Evolutionary conservation across 208 protist genomes (phyloP).

Genomic region (Porcisia deanei): DNA sequence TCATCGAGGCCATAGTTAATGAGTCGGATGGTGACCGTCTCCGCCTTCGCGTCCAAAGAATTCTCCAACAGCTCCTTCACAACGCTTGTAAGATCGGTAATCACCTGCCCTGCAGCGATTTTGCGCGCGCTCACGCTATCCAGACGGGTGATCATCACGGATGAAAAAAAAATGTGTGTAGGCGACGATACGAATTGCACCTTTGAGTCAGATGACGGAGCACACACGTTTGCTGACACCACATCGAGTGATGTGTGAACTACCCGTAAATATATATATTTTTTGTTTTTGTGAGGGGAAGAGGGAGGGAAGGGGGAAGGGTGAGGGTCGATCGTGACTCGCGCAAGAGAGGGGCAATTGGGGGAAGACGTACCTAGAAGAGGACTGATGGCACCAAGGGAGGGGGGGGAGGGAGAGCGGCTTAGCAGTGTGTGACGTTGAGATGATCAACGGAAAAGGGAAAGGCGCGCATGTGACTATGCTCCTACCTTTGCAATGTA

Average conservation of each 20-base stretch:
- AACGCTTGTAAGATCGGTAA: slow-evolving; percentile 79
- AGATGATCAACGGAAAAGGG: background rate
- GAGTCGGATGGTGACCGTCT: slow-evolving; percentile 59
- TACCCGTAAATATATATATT: background rate
- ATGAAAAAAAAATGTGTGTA: background rate
- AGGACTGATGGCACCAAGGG: background rate
- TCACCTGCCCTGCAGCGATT: slow-evolving; percentile 84
- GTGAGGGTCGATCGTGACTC: background rate
- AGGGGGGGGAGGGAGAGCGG: background rate
- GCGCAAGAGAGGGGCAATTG: no score
- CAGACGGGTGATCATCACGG: slow-evolving; percentile 69
- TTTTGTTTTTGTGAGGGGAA: background rate
- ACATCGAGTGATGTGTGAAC: background rate
- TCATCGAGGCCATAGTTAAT: slow-evolving; percentile 64
- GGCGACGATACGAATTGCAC: background rate
- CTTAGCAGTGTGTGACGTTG: background rate
- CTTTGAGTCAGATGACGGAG: background rate
- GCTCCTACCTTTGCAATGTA: background rate
- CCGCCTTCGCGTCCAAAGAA: slow-evolving; percentile 76
- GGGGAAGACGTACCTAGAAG: background rate
- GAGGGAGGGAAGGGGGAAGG: background rate
- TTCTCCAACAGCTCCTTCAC: slow-evolving; percentile 92
- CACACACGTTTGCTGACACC: background rate
- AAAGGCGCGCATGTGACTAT: background rate
- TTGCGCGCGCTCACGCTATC: slow-evolving; percentile 69